Evolutionary conservation across 352 stramenopile genomes (phyloP), one percentile per base, ranked within the genome.

Genomic region (Phytophthora nicotianae): DNA sequence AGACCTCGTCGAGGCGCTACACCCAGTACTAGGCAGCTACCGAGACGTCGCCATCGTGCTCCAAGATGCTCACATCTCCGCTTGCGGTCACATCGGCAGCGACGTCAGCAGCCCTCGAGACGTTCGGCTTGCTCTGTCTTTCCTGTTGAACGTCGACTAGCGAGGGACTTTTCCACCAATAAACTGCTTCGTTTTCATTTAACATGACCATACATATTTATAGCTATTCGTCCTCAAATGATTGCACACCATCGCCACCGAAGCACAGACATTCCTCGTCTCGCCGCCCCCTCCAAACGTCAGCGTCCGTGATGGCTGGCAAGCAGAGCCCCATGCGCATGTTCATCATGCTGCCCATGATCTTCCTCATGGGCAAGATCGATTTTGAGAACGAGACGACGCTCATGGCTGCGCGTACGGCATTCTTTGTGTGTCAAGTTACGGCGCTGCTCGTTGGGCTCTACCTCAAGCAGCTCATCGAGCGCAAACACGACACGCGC

Each of bases 351-450:
- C 71, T 94, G 68, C 86, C 83, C 43, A 81, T 94, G 81, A 88
- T 94, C 50, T 93, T 90, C 72, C 61, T 94, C 48, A 94, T 94
- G 83, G 79, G 79, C 50, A 92, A 94, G 60, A 80, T 94, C 45
- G 83, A 94, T 68, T 94, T 92, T 61, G 86, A 94, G 68, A 89
- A 91, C 69, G 58, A 73, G 47, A 19, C 64, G 14, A 89, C 86
- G 51, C 73, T 92, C 11, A 73, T 86, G 61, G 62, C 72, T 4
- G 85, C 86, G 43, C 86, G 86, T 46, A 83, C 58, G 16, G 77
- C 80, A 45, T 94, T 90, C 68, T 49, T 90, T 6, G 58, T 86
- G 40, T 84, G 75, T 49, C 86, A 94, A 47, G 48, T 76, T 9
- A 62, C 79, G 23, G 84, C 83, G 42, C 62, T 94, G 23, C 68